phyloP scores from a whole-genome alignment of 495 filamentous ascomycete species.

The Podospora didyma region DNA sequence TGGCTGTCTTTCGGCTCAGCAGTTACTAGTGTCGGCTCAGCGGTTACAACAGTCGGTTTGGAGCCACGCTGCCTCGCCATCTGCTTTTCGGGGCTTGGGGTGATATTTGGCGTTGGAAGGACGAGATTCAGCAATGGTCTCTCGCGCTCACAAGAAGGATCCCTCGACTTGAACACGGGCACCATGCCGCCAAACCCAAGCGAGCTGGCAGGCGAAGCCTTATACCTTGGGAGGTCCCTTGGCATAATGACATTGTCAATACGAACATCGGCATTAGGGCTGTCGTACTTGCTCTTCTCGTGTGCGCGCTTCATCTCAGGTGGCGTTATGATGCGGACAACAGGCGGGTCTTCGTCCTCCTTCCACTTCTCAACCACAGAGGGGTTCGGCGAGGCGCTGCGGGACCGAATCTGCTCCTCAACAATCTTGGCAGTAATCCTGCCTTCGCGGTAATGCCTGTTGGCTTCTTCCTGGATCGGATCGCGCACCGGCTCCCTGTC shows the following conservation, averaged over 20 bases:
- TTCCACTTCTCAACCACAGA: slow-evolving; percentile 50
- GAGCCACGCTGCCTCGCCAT: slow-evolving; percentile 9
- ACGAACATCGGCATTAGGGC: slow-evolving; percentile 52
- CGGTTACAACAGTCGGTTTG: slow-evolving; percentile 4
- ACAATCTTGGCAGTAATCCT: slow-evolving; percentile 41
- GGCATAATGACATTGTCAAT: slow-evolving; percentile 48
- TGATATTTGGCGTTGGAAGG: slow-evolving; percentile 44
- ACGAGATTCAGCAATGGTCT: slow-evolving; percentile 51
- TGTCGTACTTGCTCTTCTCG: slow-evolving; percentile 44
- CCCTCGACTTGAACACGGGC: slow-evolving; percentile 37
- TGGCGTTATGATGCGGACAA: slow-evolving; percentile 41
- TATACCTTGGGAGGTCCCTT: slow-evolving; percentile 28
- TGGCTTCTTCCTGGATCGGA: slow-evolving; percentile 45
- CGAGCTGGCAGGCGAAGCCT: slow-evolving; percentile 1
- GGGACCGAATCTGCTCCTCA: slow-evolving; percentile 46
- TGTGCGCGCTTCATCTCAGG: slow-evolving; percentile 43
- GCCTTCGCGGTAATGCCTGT: slow-evolving; percentile 47
- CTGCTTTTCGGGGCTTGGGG: slow-evolving; percentile 39
- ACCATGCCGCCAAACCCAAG: slow-evolving; percentile 4
- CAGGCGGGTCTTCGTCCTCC: slow-evolving; percentile 28
- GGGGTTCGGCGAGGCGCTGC: slow-evolving; percentile 36
- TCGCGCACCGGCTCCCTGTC: slow-evolving; percentile 33
- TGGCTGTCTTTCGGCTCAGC: not conserved
- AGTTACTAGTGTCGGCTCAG: not conserved
- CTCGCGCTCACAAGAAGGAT: slow-evolving; percentile 46